Evolutionary conservation across 768 basidiomycete genomes (phyloP).

Genomic region (Amanita pallidorosea): DNA sequence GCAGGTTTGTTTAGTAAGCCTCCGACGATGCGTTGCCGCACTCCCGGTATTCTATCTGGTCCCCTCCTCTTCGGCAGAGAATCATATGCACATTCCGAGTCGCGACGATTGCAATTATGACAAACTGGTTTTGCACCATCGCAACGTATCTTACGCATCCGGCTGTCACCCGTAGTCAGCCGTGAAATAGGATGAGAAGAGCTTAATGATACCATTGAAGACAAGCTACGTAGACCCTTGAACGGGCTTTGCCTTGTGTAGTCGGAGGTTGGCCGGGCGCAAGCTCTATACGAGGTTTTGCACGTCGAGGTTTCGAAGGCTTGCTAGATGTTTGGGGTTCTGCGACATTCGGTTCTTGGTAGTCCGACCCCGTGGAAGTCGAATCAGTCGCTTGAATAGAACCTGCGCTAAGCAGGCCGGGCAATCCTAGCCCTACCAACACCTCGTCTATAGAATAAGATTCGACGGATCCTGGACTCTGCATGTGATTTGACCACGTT

Average conservation of each 20-base stretch:
- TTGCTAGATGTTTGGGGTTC: not conserved
- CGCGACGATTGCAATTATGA: conserved; percentile 57
- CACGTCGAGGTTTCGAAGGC: conserved; percentile 31
- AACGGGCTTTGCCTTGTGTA: conserved; percentile 67
- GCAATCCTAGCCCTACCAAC: not conserved
- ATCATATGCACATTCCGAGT: conserved; percentile 56
- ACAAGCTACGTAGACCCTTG: conserved; percentile 72
- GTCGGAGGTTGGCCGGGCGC: conserved; percentile 73
- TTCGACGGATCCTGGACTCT: not conserved
- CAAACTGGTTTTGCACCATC: conserved; percentile 73
- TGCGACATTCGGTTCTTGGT: conserved; percentile 9
- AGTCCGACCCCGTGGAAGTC: conserved; percentile 10
- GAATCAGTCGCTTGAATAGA: not conserved
- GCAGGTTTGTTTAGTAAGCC: conserved; percentile 26
- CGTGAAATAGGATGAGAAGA: not conserved
- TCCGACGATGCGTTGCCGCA: conserved; percentile 51
- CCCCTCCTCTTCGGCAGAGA: conserved; percentile 66
- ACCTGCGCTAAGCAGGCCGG: not conserved
- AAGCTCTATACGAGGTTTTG: conserved; percentile 53
- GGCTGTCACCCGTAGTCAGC: conserved; percentile 28
- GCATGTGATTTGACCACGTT: not conserved
- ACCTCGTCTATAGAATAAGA: too few species aligned
- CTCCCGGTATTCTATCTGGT: conserved; percentile 72
- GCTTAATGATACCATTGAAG: conserved; percentile 49
- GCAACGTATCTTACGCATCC: conserved; percentile 71